Base-by-base conservation (phyloP, 1,284 basidiomycete genomes). In the Nidula niveotomentosa region DNA sequence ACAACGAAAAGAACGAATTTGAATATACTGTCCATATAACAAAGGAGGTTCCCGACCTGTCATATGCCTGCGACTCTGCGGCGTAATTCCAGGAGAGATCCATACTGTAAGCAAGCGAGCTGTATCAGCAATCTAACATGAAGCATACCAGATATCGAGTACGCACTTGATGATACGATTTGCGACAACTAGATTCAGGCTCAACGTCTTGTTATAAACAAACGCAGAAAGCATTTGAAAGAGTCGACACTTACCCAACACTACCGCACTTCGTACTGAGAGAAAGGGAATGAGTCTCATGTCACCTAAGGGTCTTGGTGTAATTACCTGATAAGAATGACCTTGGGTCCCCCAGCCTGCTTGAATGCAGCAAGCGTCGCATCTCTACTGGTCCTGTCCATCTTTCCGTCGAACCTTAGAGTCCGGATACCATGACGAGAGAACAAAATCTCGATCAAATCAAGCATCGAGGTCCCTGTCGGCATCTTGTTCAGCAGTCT, bases 71-170 rank as follows among this genome's bases (percentile, higher is more conserved):
- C 0, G 76, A 76, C 62, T 90, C 88, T 0, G 83, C 75, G 0
- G 88, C 88, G 55, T 79, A 85, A 58, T 85, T 86, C 86, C 86
- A 88, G n/a, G 81, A 83, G 30, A 88, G 69, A 64, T 89, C 88
- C 74, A 90, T 77, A 63, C 84, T 87, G 54, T 8, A 41, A 36
- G 41, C 15, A 34, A 9, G 8, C 10, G 18, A 46, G 18, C 12
- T 46, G 12, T 3, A 23, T n/a, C n/a, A n/a, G n/a, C 18, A 10
- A 46, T 15, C 2, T 17, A 23, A 23, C 10, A 46, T 3, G n/a
- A 36, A 30, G 15, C 54, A 56, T n/a, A 53, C 50, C 10, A 51
- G 39, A 6, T n/a, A 54, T 30, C 34, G 53, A 36, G 2, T 30
- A 63, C 78, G 52, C 60, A 85, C 84, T 87, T 87, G 61, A 88